These are phyloP conservation scores for Puccinia coronata DNA, from an alignment of 1,284 basidiomycete genomes.

Conservation along the genomic window DNA sequence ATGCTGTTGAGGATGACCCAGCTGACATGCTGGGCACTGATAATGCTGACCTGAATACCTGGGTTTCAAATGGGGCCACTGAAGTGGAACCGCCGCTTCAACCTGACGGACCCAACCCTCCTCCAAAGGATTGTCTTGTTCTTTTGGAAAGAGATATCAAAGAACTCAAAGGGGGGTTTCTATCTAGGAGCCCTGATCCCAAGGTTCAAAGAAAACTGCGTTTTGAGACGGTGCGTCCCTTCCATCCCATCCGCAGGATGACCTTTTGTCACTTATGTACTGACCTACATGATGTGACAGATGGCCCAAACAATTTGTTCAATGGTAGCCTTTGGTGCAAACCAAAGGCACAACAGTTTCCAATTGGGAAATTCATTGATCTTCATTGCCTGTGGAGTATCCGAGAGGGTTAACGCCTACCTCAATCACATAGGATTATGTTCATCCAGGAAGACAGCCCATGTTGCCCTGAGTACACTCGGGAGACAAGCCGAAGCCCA, in stretches of 20 bases:
- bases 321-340: neutral
- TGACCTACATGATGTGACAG: neutral
- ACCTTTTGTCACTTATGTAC: neutral
- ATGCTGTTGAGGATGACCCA: neutral
- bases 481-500: neutral
- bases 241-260: too few relatives aligned
- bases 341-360: constrained; percentile 1
- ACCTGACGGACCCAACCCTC: neutral
- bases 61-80: neutral
- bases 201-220: neutral
- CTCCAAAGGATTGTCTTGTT: neutral
- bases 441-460: neutral
- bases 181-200: neutral
- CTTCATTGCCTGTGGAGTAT: neutral
- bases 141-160: neutral
- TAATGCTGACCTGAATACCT: neutral
- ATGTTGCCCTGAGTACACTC: neutral
- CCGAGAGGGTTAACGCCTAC: neutral
- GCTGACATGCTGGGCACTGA: neutral
- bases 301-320: neutral
- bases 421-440: neutral
- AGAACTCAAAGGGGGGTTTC: neutral
- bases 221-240: neutral
- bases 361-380: neutral
- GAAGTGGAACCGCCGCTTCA: neutral